These are phyloP conservation scores for Tulasnella calospora DNA, from an alignment of 768 basidiomycete species.

Conservation along the genomic window DNA sequence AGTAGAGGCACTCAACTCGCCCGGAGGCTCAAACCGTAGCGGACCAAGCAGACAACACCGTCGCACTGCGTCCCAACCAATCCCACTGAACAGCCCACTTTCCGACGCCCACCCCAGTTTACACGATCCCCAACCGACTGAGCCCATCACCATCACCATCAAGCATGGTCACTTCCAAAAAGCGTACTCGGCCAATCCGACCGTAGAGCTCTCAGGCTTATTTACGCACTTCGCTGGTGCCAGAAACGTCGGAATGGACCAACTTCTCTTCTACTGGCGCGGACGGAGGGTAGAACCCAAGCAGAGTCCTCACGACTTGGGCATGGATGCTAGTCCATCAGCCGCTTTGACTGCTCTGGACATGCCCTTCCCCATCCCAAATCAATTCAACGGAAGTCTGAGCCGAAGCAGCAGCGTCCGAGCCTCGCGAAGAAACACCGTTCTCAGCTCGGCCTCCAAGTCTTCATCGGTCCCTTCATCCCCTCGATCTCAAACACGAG, in stretches of 20 bases:
- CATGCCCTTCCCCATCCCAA: neutral
- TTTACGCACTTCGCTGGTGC: neutral
- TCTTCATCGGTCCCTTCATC: neutral
- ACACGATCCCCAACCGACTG: neutral
- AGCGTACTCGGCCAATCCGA: neutral
- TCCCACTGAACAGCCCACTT: neutral
- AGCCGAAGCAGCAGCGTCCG: neutral
- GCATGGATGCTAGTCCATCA: neutral
- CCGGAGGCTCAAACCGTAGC: neutral
- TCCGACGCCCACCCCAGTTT: neutral
- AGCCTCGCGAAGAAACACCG: neutral
- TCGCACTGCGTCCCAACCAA: neutral
- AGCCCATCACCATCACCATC: neutral
- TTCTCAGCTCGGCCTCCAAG: neutral
- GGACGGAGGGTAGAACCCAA: neutral
- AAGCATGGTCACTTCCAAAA: constrained; percentile 3
- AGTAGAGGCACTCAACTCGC: neutral
- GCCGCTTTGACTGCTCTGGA: neutral
- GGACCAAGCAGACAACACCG: neutral
- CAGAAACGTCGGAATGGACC: neutral
- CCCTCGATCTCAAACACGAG: neutral
- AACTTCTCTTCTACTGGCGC: neutral
- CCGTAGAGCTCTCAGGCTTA: neutral
- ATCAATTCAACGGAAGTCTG: neutral
- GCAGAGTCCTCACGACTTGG: neutral